These are phyloP conservation scores for Aspergillus sp. DNA, from an alignment of 2,329 filamentous ascomycete genomes.

Conservation along the genomic window DNA sequence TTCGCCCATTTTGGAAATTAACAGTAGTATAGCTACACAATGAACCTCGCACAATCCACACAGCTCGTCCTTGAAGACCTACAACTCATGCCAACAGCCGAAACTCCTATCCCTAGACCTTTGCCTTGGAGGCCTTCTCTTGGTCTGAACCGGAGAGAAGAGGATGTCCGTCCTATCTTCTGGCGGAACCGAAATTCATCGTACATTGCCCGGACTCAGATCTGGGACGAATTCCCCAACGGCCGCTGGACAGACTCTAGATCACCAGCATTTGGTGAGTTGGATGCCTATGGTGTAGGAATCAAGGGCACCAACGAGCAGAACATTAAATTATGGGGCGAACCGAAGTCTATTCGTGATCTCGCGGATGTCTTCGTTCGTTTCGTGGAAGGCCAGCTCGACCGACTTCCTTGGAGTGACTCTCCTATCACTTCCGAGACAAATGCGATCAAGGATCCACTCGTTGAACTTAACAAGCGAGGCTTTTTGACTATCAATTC, in stretches of 20 bases:
- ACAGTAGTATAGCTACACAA: conserved; percentile 68
- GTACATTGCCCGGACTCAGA: conserved; percentile 91
- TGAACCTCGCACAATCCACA: conserved; percentile 95
- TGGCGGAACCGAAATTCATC: conserved; percentile 97
- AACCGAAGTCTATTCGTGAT: conserved; percentile 76
- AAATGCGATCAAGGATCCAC: conserved; percentile 70
- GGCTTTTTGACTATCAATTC: conserved; percentile 96
- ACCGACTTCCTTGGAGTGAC: conserved; percentile 92
- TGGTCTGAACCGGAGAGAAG: conserved; percentile 79
- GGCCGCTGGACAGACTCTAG: conserved; percentile 97
- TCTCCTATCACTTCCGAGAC: conserved; percentile 80
- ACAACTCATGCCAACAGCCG: conserved; percentile 72
- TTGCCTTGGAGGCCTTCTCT: conserved; percentile 96
- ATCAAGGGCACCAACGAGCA: conserved; percentile 93
- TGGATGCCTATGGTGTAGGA: conserved; percentile 92
- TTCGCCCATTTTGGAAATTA: neutral
- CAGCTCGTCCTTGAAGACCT: conserved; percentile 92
- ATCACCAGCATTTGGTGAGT: conserved; percentile 91
- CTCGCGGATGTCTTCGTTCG: conserved; percentile 79
- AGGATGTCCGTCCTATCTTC: conserved; percentile 97
- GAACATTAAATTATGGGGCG: conserved; percentile 92
- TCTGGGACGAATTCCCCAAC: conserved; percentile 99
- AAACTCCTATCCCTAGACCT: conserved; percentile 80
- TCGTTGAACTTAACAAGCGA: conserved; percentile 79
- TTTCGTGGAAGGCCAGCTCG: conserved; percentile 78